A percentile compares a stretch with the other conserved stretches of the same genome.
Evolutionary conservation across 1,284 basidiomycete genomes (phyloP).

Genomic region (Xanthoconium separans): DNA sequence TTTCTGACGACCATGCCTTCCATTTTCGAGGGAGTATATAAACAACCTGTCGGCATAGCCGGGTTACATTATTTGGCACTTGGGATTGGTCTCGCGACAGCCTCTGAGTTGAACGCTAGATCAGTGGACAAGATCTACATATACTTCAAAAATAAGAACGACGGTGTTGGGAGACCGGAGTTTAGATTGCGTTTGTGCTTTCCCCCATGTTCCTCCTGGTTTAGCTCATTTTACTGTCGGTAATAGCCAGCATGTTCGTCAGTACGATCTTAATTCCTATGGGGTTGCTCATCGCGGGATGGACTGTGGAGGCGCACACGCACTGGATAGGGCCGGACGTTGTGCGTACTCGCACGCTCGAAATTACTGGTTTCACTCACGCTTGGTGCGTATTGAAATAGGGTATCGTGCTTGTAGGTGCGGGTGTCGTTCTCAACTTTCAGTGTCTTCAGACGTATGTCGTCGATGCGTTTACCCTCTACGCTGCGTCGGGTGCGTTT

Average conservation of each 20-base stretch:
- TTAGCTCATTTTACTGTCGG: constrained; percentile 1
- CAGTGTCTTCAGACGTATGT: constrained; percentile 52
- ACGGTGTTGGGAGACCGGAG: constrained; percentile 49
- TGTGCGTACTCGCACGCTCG: constrained; percentile 35
- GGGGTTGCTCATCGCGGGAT: constrained; percentile 65
- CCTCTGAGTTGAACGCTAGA: constrained; percentile 50
- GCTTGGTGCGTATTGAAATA: constrained; percentile 22
- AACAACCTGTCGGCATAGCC: constrained; percentile 51
- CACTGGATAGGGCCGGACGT: constrained; percentile 72
- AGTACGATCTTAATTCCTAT: constrained; percentile 54
- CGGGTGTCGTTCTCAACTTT: constrained; percentile 45
- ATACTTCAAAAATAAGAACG: constrained; percentile 40
- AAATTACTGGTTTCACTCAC: not conserved
- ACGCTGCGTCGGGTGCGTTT: constrained; percentile 50
- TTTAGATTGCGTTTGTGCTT: constrained; percentile 37
- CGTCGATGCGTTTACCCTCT: constrained; percentile 54
- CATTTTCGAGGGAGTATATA: constrained; percentile 57
- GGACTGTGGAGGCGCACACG: constrained; percentile 53
- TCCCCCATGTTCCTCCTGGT: not conserved
- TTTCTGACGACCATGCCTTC: constrained; percentile 64
- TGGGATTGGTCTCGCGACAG: constrained; percentile 42
- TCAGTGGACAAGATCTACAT: constrained; percentile 49
- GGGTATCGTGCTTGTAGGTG: constrained; percentile 52
- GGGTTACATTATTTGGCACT: constrained; percentile 59
- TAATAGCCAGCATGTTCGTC: constrained; percentile 56